These are phyloP conservation scores for Panaeolus cyanescens DNA, from an alignment of 768 basidiomycete species.

Conservation along the genomic window DNA sequence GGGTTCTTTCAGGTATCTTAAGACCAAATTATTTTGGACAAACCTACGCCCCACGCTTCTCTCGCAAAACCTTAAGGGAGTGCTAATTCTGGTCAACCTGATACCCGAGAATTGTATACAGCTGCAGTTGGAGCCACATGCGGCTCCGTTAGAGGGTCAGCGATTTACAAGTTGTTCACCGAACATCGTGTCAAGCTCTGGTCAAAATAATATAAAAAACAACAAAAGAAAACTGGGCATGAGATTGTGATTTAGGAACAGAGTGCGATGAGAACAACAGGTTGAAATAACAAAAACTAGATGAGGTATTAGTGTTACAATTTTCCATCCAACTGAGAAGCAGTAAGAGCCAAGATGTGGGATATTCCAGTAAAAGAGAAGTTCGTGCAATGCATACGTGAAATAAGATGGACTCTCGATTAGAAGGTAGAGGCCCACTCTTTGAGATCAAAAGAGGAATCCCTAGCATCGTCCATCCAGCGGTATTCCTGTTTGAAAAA, in stretches of 20 bases:
- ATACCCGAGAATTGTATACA: too few species aligned
- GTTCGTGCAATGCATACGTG: not conserved
- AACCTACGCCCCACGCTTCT: too few species aligned
- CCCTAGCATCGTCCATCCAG: conserved; percentile 70
- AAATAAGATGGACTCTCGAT: not conserved
- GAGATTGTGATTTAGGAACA: not conserved
- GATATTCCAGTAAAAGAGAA: not conserved
- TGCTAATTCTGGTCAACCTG: too few species aligned
- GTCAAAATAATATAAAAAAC: not conserved
- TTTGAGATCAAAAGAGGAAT: conserved; percentile 67
- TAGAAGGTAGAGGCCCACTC: conserved; percentile 78
- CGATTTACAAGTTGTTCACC: too few species aligned
- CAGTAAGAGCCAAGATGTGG: not conserved
- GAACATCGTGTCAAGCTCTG: too few species aligned
- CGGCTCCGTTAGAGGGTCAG: too few species aligned
- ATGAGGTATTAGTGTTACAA: not conserved
- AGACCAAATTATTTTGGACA: too few species aligned
- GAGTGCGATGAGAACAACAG: not conserved
- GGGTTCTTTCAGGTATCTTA: too few species aligned
- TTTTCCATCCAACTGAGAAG: not conserved
- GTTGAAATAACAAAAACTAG: not conserved
- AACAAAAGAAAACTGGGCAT: not conserved
- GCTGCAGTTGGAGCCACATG: too few species aligned
- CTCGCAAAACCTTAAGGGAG: too few species aligned
- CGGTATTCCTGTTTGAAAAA: conserved; percentile 53